Evolutionary conservation across 2,329 filamentous ascomycete genomes (phyloP), one percentile per base, ranked within the genome.

Genomic region (Graphiopsis chlorocephala): DNA sequence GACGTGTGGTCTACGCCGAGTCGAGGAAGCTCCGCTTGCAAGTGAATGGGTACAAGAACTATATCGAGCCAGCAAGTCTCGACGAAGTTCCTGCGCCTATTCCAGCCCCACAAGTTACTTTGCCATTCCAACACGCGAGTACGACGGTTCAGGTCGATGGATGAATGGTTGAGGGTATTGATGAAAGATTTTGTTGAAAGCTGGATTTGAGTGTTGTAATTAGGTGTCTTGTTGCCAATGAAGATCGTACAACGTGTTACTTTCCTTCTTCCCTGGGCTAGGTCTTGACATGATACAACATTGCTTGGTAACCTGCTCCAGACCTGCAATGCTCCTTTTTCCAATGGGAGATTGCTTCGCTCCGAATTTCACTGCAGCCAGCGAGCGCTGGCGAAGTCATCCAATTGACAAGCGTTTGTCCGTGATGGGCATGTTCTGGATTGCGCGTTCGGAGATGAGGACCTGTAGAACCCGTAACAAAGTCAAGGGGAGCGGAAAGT

Each of bases 1-100:
- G 77, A 7, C 72, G 75, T 59, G 77, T 79, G 0, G 77, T 80
- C 23, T 79, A 80, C 68, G 76, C 77, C 0, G 77, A 79, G 72
- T 75, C 71, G 52, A 74, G 77, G 70, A 78, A 78, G 72, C 67
- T 80, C 63, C 71, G 78, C 48, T 62, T 78, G 59, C 72, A 72
- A 38, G 73, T 79, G 1, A 79, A 79, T 69, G 78, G 75, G 42
- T 74, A 77, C 65, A 76, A 74, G 68, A 73, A 76, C 57, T 78
- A 79, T 66, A 67, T 79, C 25, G 77, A 80, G 72, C 77, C 77
- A 3, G 67, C 66, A 42, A 71, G 74, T 59, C 65, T 80, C 14
- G 66, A 71, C 11, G 77, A 79, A 64, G 77, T 78, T 7, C 77
- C 78, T 8, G 76, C 69, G 26, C 74, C 74, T 2, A 71, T 74